Evolutionary conservation across 305 asterid genomes (phyloP), one percentile per base, ranked within the genome.

Genomic region (Fraxinus sp.): DNA sequence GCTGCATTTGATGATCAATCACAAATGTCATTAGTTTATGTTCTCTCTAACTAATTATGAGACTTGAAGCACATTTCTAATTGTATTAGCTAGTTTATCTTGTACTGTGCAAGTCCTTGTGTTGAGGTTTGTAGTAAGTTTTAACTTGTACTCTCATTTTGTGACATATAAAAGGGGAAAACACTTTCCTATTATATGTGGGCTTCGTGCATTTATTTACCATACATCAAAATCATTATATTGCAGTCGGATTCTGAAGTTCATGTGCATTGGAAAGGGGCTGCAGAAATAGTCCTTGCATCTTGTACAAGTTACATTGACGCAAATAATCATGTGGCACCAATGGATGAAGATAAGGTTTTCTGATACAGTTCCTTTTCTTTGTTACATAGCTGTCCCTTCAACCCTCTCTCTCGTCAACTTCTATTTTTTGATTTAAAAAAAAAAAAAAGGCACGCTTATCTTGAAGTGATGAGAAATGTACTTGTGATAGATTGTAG

Each of bases 221-320:
- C 66, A 82, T 55, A 37, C 5, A 62, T 33, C 20, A 66, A 24
- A 73, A 18, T 41, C 68, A 81, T 62, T 73, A 22, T 79, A 83
- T 46, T 83, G 86, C 94, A 92, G 97, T 88, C 88, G 8, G 85
- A 91, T 89, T 89, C 94, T 76, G 97, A 90, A 83, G 81, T 92
- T 82, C 97, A 74, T 78, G 86, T 96, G 32, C 98, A 96, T 80
- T 96, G 98, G 98, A 96, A 96, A 89, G 99, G 99, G 78, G 99
- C 99, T 76, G 97, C 99, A 76, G 99, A 94, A 85, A 93, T 96
- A 55, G 92, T 96, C 32, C 94, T 96, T 72, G 91, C 90, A 86
- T 92, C 85, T 79, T 96, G 99, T 85, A 82, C 94, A 73, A 84
- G 90, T 80, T 96, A 89, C 83, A 79, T 96, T 64, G 98, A 92